These are phyloP conservation scores for Fraxinus xanthoxyloides DNA, from an alignment of 305 asterid species.

Conservation along the genomic window DNA sequence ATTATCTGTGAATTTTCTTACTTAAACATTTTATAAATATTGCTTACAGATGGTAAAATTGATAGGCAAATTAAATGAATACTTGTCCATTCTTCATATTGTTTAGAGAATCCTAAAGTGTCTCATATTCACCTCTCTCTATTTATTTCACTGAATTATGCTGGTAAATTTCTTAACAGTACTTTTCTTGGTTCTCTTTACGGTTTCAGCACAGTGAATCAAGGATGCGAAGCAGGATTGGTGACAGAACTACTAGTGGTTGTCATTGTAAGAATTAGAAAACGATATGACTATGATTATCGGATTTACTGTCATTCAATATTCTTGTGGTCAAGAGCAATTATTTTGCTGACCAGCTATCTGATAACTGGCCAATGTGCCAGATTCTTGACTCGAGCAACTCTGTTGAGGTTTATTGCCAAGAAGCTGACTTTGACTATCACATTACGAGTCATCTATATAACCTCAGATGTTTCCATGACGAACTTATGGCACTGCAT, in stretches of 20 bases:
- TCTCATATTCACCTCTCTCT: not conserved
- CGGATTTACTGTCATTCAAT: constrained; percentile 76
- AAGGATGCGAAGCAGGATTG: constrained; percentile 38
- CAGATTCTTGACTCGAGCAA: constrained; percentile 78
- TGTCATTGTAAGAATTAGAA: constrained; percentile 71
- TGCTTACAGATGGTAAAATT: not conserved
- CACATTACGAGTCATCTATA: constrained; percentile 56
- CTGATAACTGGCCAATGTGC: constrained; percentile 76
- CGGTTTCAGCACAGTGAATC: constrained; percentile 36
- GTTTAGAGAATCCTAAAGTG: not conserved
- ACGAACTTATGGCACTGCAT: constrained; percentile 52
- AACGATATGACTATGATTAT: constrained; percentile 71
- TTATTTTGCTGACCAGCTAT: constrained; percentile 70
- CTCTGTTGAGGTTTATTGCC: constrained; percentile 80
- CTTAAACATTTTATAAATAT: constrained; percentile 7
- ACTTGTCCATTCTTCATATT: not conserved
- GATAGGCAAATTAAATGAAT: not conserved
- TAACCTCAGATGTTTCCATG: constrained; percentile 29
- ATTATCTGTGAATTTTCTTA: constrained; percentile 42
- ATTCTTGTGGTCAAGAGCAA: constrained; percentile 54
- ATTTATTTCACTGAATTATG: not conserved
- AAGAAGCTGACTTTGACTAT: constrained; percentile 62
- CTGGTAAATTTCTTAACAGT: constrained; percentile 7
- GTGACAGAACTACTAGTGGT: constrained; percentile 72
- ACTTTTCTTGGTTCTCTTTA: constrained; percentile 19